Evolutionary conservation across 2,329 filamentous ascomycete genomes (phyloP), one percentile per base, ranked within the genome.

Genomic region (Davidsoniella australis): DNA sequence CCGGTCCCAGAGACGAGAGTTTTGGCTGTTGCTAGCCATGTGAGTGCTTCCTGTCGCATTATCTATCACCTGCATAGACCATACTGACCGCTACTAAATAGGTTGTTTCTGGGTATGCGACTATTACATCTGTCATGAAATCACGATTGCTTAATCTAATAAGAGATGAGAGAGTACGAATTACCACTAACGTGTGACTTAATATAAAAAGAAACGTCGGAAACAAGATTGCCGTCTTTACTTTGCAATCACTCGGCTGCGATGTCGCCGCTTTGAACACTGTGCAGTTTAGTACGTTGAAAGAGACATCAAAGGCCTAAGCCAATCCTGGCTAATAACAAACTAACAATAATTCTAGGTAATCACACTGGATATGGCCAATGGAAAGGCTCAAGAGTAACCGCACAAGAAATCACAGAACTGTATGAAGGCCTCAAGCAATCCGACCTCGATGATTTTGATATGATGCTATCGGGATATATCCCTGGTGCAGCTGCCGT

Each of bases 211-310:
- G 91, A 62, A 89, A 95, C 73, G 91, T 98, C 57, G 91, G 91
- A 47, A 98, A 98, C 64, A 94, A 89, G 59, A 94, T 98, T 71
- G 88, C 88, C 40, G 87, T 87, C 1, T 93, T 94, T 61, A 85
- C 88, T 56, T 82, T 98, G 73, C 89, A 98, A 64, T 82, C 84
- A 1, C 68, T 98, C 46, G 91, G 91, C 44, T 95, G 87, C 61
- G 89, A 98, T 59, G 89, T 95, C 5, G 83, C 87, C 7, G 85
- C 87, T 2, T 73, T 98, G 58, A 95, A 98, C 63, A 98, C 91
- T 0, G 91, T 98, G 5, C 84, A 98, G 59, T 98, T 95, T 68
- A 96, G 89, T 94, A 69, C 64, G 81, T 66, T 18, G 36, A 23
- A 12, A 20, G 8, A n/a, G 26, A 33, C 29, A 12, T 5, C 2